Evolutionary conservation across 2,329 filamentous ascomycete genomes (phyloP).

Genomic region (Zasmidium angulare): DNA sequence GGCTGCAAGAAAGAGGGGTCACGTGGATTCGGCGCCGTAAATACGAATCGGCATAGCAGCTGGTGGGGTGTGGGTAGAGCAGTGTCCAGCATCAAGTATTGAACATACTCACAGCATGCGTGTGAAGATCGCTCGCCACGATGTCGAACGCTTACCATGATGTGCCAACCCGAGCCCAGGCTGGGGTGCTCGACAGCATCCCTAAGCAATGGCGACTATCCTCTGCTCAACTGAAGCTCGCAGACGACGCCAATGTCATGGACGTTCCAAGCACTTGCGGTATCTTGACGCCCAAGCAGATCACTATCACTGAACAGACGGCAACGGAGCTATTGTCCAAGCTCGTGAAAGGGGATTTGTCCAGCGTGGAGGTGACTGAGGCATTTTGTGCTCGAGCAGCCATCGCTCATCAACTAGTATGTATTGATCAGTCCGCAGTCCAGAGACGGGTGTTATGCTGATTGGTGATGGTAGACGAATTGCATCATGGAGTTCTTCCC

Average conservation of each 20-base stretch:
- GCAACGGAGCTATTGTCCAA: neutral
- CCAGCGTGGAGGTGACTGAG: neutral
- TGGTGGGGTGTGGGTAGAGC: too few relatives aligned
- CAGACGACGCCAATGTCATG: neutral
- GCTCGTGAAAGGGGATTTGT: neutral
- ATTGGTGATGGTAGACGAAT: neutral
- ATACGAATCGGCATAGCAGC: too few relatives aligned
- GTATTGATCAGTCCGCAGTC: neutral
- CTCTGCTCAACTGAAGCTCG: neutral
- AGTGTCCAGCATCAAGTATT: neutral
- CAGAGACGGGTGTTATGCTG: neutral
- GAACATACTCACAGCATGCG: neutral
- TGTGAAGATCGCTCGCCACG: neutral
- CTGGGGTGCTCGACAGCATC: neutral
- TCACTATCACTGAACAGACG: constrained; percentile 4
- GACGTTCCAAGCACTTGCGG: constrained; percentile 1
- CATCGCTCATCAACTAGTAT: constrained; percentile 2
- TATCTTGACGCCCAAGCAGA: neutral
- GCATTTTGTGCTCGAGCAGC: constrained; percentile 4
- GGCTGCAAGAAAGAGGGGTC: neutral
- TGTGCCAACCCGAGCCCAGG: neutral
- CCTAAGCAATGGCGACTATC: neutral
- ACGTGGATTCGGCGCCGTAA: neutral
- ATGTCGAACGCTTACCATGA: neutral
- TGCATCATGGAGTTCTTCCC: constrained; percentile 4